phyloP scores from a whole-genome alignment of 2,329 filamentous ascomycete species.

The Epichloe hybrida region DNA sequence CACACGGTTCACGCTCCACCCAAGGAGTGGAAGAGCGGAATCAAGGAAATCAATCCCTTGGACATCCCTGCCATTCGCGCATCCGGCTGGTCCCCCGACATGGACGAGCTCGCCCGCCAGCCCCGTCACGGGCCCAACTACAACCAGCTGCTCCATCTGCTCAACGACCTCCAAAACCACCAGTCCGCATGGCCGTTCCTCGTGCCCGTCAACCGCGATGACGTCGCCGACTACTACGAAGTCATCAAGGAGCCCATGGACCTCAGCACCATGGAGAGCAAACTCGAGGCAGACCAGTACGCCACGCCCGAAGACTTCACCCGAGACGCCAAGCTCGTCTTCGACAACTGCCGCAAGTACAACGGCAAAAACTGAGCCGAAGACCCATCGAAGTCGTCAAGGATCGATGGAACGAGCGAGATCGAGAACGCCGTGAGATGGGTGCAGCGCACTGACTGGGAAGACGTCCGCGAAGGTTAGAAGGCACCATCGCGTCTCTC shows the following conservation, averaged over 20 bases:
- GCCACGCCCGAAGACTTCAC: constrained; percentile 85
- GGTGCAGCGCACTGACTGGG: constrained; percentile 55
- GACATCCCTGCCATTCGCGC: constrained; percentile 78
- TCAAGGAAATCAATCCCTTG: constrained; percentile 68
- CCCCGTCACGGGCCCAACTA: constrained; percentile 94
- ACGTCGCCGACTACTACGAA: constrained; percentile 97
- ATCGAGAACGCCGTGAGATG: constrained; percentile 52
- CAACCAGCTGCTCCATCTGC: constrained; percentile 79
- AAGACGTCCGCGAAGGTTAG: constrained; percentile 45
- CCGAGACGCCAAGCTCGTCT: constrained; percentile 76
- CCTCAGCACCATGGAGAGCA: constrained; percentile 85
- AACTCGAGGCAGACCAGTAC: constrained; percentile 76
- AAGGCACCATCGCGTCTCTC: constrained; percentile 32
- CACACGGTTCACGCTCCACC: constrained; percentile 81
- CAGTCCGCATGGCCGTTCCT: constrained; percentile 89
- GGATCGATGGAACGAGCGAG: constrained; percentile 66
- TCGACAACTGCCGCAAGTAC: constrained; percentile 89
- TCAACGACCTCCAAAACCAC: constrained; percentile 93
- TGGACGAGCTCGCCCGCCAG: constrained; percentile 92
- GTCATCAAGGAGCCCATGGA: constrained; percentile 99
- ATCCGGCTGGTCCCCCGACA: constrained; percentile 87
- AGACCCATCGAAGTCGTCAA: constrained; percentile 55
- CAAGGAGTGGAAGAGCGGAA: constrained; percentile 68
- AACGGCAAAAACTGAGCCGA: constrained; percentile 60
- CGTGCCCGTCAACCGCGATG: constrained; percentile 84